Base-by-base conservation (phyloP, 306 rosid species). In the Quercus engelmannii region DNA sequence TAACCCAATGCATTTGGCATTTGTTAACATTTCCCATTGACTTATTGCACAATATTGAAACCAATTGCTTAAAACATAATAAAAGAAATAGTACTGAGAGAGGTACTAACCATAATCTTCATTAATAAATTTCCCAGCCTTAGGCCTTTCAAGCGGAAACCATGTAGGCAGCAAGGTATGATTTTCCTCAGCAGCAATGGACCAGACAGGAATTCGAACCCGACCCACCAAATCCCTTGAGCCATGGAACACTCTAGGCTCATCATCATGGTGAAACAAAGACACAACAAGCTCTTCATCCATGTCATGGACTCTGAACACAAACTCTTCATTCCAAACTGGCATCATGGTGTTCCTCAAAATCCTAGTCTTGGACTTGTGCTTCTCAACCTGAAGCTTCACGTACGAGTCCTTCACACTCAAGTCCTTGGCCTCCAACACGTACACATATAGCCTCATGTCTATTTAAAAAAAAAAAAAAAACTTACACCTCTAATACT, bases 311-410 rank as follows among this genome's bases (percentile, higher is more conserved):
- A 90, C 91, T 61, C 69, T 78, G 77, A 94, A 94, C 73, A 84
- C 79, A 76, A 92, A 94, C 86, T 91, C 99, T 18, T 92, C 88
- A 56, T 89, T 87, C 99, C 96, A 94, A 80, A 82, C 82, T 6
- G 93, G 94, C 71, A 69, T 73, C 28, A 14, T 54, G 31, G 87
- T 78, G 70, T 86, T 86, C 51, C 77, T 88, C 82, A 85, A 35
- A 71, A 74, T 57, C 86, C 87, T 83, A 17, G 94, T 92, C 83
- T 86, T 92, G 52, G 86, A 86, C 78, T 88, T 92, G 0, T 78
- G 86, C 84, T 84, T 90, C 31, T 91, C 92, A 20, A 92, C 85
- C 52, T 85, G 87, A 67, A 94, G 87, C 87, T 89, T 90, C 85
- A 87, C 99, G 56, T 75, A 90, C 0, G 91, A 76, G 62, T 89